These are phyloP conservation scores for Colletotrichum paranaense DNA, from an alignment of 2,329 filamentous ascomycete genomes.

Conservation along the genomic window DNA sequence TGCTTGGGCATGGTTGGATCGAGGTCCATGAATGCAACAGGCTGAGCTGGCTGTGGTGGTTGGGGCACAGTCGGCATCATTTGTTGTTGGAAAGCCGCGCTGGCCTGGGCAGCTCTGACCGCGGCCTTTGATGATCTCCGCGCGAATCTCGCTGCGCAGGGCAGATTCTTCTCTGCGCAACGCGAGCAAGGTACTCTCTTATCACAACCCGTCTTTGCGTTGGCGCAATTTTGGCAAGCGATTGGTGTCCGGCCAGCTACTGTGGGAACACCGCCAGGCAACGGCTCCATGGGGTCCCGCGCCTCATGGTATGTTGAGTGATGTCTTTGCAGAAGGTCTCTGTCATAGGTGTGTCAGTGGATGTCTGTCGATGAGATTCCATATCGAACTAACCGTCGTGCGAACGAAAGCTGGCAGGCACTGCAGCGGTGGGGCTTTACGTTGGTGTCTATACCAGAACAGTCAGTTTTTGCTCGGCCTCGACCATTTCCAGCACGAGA, in stretches of 20 bases:
- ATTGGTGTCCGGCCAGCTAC: constrained; percentile 49
- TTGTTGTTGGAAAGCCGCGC: constrained; percentile 45
- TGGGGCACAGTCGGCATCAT: constrained; percentile 36
- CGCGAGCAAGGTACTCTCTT: constrained; percentile 51
- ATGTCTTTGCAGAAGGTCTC: constrained; percentile 63
- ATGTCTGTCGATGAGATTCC: neutral
- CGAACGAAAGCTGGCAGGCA: constrained; percentile 61
- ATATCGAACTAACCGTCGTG: constrained; percentile 53
- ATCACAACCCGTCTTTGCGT: constrained; percentile 52
- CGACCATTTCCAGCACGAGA: neutral
- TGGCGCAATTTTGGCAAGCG: constrained; percentile 54
- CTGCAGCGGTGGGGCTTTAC: constrained; percentile 64
- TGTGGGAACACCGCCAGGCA: constrained; percentile 55
- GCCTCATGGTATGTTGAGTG: constrained; percentile 63
- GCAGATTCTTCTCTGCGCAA: constrained; percentile 48
- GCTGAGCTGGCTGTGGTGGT: constrained; percentile 39
- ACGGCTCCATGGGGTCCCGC: constrained; percentile 57
- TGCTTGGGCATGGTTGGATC: constrained; percentile 42
- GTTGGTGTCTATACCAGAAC: constrained; percentile 57
- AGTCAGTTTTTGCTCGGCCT: constrained; percentile 30
- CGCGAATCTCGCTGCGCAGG: constrained; percentile 59
- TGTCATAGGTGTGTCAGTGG: constrained; percentile 41
- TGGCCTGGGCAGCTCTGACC: constrained; percentile 55
- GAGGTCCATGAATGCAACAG: constrained; percentile 51
- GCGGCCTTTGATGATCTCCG: constrained; percentile 62